phyloP scores from a whole-genome alignment of 352 stramenopile genomes.

The Phytophthora chlamydospora region DNA sequence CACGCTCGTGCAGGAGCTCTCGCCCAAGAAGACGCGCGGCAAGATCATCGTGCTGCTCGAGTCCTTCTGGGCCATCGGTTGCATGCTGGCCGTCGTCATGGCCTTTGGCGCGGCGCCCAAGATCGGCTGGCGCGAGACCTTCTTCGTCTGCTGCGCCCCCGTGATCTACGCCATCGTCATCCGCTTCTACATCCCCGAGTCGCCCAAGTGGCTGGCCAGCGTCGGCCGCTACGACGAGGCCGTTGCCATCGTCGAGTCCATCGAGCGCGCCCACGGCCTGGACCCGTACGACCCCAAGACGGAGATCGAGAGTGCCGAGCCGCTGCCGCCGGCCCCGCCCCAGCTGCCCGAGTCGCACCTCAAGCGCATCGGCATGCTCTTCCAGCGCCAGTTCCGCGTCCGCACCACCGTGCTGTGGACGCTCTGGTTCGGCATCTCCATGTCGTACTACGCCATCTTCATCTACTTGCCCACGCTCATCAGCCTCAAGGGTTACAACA shows the following conservation, averaged over 20 bases:
- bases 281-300: constrained; percentile 50
- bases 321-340: constrained; percentile 4
- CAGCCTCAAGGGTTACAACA: constrained; percentile 62
- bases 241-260: constrained; percentile 56
- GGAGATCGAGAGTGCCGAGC: constrained; percentile 34
- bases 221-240: constrained; percentile 69
- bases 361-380: constrained; percentile 62
- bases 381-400: constrained; percentile 52
- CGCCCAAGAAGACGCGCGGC: constrained; percentile 57
- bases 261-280: constrained; percentile 58
- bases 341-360: constrained; percentile 52
- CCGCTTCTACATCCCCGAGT: constrained; percentile 61
- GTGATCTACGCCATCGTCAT: constrained; percentile 62
- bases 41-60: constrained; percentile 75
- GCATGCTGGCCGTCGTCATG: constrained; percentile 62
- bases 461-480: constrained; percentile 64
- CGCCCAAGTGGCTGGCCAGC: constrained; percentile 74
- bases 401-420: constrained; percentile 69
- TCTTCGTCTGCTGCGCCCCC: constrained; percentile 56
- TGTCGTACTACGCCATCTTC: constrained; percentile 78
- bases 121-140: constrained; percentile 69
- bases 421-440: constrained; percentile 72
- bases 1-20: constrained; percentile 69
- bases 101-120: constrained; percentile 51
- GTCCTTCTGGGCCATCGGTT: constrained; percentile 66